A percentile compares a stretch with the other conserved stretches of the same genome.
Conservation (phyloP, 768 basidiomycete species). For the Lactarius sp. region DNA sequence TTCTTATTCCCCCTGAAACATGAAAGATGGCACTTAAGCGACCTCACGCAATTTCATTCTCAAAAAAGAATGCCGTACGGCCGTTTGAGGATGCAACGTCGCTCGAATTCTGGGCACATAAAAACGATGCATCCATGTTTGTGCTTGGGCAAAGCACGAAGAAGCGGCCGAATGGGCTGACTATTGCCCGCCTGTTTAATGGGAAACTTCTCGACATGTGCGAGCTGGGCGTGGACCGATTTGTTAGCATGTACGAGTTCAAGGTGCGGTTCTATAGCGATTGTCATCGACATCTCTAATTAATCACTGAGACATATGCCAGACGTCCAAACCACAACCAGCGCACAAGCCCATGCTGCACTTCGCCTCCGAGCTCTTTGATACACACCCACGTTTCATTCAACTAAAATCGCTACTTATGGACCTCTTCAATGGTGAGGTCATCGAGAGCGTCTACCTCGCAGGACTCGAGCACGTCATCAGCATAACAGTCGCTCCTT, state of each 20-base stretch:
- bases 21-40: constrained; percentile 88
- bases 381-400: constrained; percentile 85
- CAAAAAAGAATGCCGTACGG: constrained; percentile 85
- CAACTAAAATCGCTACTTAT: constrained; percentile 91
- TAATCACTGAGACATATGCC: not conserved
- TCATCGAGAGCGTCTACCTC: constrained; percentile 77
- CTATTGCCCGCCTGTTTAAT: constrained; percentile 84
- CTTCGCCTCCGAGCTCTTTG: constrained; percentile 93
- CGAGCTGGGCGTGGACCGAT: constrained; percentile 84
- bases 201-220: constrained; percentile 88
- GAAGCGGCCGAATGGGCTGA: constrained; percentile 85
- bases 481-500: constrained; percentile 69
- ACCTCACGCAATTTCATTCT: constrained; percentile 86
- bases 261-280: constrained; percentile 51
- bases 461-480: constrained; percentile 85
- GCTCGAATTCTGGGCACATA: constrained; percentile 87
- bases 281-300: not conserved
- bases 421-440: constrained; percentile 86
- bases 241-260: constrained; percentile 73
- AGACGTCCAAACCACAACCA: constrained; percentile 86
- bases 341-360: constrained; percentile 92
- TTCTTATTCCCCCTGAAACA: not conserved
- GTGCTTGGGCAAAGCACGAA: constrained; percentile 89
- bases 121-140: constrained; percentile 94
- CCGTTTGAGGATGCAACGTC: constrained; percentile 86